Base-by-base conservation (phyloP, 768 basidiomycete genomes). In the Scleroderma bovista region DNA sequence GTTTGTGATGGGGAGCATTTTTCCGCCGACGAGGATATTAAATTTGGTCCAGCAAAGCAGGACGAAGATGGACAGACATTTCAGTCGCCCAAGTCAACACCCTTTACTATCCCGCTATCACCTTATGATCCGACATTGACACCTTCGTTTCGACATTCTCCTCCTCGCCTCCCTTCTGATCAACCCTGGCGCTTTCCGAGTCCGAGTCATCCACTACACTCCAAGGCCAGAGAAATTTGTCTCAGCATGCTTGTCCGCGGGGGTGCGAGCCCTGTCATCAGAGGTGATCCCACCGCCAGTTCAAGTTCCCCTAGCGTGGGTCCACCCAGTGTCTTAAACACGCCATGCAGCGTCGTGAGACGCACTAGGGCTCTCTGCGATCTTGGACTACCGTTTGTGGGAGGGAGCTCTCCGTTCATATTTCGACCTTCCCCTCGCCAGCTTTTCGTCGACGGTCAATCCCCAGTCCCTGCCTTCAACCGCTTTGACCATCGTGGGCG, bases 141-240 rank as follows among this genome's bases (percentile, higher is more conserved):
- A 1, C 88, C 88, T 1, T 77, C 86, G 4, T 89, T 89, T 64
- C 80, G 84, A 34, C 86, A 89, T 64, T 87, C 85, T 10, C 84
- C 86, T 16, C 78, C 83, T 1, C 83, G 80, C 10, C 77, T 84
- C 20, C 85, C 86, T 6, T 86, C 83, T 16, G 83, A 87, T 57
- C 87, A 88, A 52, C 88, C 88, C 3, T 90, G 88, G 88, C 80
- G 85, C 33, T 87, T 82, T 60, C 80, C 84, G 8, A 89, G 86
- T 58, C 86, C 86, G 11, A 86, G 83, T 50, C 86, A 90, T 59
- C 86, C 86, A 2, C 67, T 88, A 37, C 83, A 88, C 64, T 82
- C 80, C 16, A 75, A 68, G 34, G 75, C 79, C 15, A 77, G 80
- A 32, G 83, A 88, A 50, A 60, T 86, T 16, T 83, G 83, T 26